Conservation (phyloP, 192 early-diverging fungal genomes). For the Spizellomyces punctatus region DNA sequence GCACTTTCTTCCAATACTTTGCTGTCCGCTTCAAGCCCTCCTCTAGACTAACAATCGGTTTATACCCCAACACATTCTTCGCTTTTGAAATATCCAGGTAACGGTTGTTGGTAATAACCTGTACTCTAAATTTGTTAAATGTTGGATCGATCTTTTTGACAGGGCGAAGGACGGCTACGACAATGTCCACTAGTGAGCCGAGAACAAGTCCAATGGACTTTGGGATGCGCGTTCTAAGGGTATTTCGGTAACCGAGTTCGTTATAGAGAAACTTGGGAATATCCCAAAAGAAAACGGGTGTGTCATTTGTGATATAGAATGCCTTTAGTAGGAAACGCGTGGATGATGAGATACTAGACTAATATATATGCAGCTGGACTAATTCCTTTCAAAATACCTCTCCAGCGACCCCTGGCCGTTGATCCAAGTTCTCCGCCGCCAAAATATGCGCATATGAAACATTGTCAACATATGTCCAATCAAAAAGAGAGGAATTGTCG, state of each 20-base stretch:
- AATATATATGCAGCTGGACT: constrained; percentile 3
- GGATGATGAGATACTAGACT: constrained; percentile 3
- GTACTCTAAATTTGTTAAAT: constrained; percentile 74
- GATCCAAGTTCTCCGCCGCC: constrained; percentile 72
- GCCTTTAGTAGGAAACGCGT: constrained; percentile 60
- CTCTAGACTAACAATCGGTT: constrained; percentile 54
- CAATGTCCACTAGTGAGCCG: constrained; percentile 63
- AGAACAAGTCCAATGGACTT: constrained; percentile 51
- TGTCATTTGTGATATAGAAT: constrained; percentile 91
- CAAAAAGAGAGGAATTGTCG: constrained; percentile 77
- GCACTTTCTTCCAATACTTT: constrained; percentile 31
- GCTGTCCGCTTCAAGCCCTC: constrained; percentile 57
- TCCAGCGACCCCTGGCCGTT: constrained; percentile 46
- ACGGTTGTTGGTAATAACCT: constrained; percentile 74
- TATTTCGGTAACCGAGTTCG: constrained; percentile 36
- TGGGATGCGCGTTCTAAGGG: constrained; percentile 36
- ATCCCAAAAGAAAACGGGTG: constrained; percentile 90
- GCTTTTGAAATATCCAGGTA: constrained; percentile 92
- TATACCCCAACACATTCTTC: constrained; percentile 68
- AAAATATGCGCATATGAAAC: constrained; percentile 81
- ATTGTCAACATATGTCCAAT: constrained; percentile 94
- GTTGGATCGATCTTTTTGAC: constrained; percentile 71
- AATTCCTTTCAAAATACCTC: constrained; percentile 19
- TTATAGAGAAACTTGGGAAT: constrained; percentile 63
- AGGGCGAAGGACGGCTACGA: constrained; percentile 64